A percentile compares a stretch with the other conserved stretches of the same genome.
Evolutionary conservation across 2,329 filamentous ascomycete genomes (phyloP).

Genomic region (Alternaria tenuissima): DNA sequence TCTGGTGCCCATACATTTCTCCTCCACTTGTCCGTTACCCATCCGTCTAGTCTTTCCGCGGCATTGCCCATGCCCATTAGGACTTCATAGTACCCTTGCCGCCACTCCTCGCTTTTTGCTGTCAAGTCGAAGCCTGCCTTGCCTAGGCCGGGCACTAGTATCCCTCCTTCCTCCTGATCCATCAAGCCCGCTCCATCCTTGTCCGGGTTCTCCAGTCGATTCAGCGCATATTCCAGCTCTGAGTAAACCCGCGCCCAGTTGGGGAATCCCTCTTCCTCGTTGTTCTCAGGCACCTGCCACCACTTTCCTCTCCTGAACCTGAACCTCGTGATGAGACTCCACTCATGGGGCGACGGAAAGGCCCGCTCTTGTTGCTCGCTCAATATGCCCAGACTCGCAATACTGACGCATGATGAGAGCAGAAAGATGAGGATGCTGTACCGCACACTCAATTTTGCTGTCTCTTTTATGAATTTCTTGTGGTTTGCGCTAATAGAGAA

Average conservation of each 20-base stretch:
- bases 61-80: slow-evolving; percentile 79
- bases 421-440: slow-evolving; percentile 73
- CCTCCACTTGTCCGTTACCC: slow-evolving; percentile 71
- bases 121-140: slow-evolving; percentile 72
- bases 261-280: slow-evolving; percentile 66
- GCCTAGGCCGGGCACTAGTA: slow-evolving; percentile 44
- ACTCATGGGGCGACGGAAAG: slow-evolving; percentile 84
- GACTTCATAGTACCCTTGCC: slow-evolving; percentile 82
- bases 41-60: slow-evolving; percentile 83
- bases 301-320: slow-evolving; percentile 66
- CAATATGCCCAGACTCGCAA: slow-evolving; percentile 71
- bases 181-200: slow-evolving; percentile 73
- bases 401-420: slow-evolving; percentile 65
- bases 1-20: slow-evolving; percentile 74
- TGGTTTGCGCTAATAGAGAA: slow-evolving; percentile 76
- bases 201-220: slow-evolving; percentile 72
- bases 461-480: slow-evolving; percentile 73
- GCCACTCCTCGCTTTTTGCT: slow-evolving; percentile 82
- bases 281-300: slow-evolving; percentile 61
- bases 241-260: slow-evolving; percentile 75
- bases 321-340: slow-evolving; percentile 75
- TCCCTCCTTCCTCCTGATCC: slow-evolving; percentile 64
- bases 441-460: slow-evolving; percentile 73
- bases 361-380: slow-evolving; percentile 78
- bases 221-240: slow-evolving; percentile 67